Base-by-base conservation (phyloP, 73 alveolate genomes). In the Paraurostyla sp. region DNA sequence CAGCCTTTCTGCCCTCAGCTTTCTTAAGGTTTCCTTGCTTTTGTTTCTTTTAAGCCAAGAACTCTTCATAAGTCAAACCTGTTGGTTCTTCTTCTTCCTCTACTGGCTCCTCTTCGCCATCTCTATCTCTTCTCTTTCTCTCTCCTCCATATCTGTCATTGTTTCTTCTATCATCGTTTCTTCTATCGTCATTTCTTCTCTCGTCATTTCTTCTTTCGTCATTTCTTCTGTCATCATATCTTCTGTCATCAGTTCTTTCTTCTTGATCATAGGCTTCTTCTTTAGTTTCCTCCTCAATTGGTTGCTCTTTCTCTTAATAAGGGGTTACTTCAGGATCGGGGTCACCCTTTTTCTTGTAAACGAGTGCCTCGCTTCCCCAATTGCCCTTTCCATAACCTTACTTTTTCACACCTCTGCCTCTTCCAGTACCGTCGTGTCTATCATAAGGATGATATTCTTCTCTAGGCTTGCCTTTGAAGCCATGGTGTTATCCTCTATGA, bases 341-440 rank as follows among this genome's bases (percentile, higher is more conserved):
- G 16, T 69, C 84, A 33, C 80, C 80, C 52, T 62, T 62, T 76
- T 71, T 71, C 76, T 71, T 41, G 48, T 80, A 58, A 33, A 62
- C 27, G 22, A 62, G 52, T 29, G 15, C 7, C 80, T 62, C 69
- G 33, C 30, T n/a, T 18, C 91, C 93, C 93, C 93, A 86, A 42
- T 78, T 78, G 16, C 56, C 87, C 78, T 83, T 86, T 23, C 93
- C 93, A 18, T 85, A 71, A 22, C 93, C 93, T 32, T 58, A 91
- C 73, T 89, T 89, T 30, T 75, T 23, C 27, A 15, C 43, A 33
- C 83, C 91, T 62, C 68, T 89, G 11, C 89, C 94, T 89, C 94
- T 89, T 42, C 94, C 94, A 11, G 92, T 89, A 4, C 94, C 94
- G n/a, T 71, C 49, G 29, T 89, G 50, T 83, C 92, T 89, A 16